Conservation (phyloP, 2,329 filamentous ascomycete species). For the Trichoderma asperellum region DNA sequence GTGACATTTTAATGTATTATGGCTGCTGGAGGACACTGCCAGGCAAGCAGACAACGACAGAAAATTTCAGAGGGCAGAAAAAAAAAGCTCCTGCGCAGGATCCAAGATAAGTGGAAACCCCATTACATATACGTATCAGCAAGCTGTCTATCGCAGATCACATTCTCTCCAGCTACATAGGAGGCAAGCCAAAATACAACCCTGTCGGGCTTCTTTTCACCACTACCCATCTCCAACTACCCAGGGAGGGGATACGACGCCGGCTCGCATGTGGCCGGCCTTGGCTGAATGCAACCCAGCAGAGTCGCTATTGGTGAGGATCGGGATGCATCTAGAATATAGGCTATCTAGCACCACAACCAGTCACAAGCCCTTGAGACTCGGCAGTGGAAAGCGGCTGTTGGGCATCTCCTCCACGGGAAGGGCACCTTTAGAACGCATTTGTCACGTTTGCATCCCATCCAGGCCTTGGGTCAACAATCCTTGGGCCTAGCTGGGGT, state of each 20-base stretch:
- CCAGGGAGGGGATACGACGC: not conserved
- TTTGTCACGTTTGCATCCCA: not conserved
- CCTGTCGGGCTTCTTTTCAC: not conserved
- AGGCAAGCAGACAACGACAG: not conserved
- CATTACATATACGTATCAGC: not conserved
- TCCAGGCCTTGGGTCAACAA: not conserved
- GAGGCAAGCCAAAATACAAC: not conserved
- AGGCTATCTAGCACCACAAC: not conserved
- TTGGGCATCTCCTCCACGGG: not conserved
- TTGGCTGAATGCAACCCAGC: not conserved
- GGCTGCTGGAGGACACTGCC: not conserved
- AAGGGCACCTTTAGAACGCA: not conserved
- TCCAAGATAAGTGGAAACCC: not conserved
- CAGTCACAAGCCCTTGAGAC: not conserved
- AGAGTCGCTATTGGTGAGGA: not conserved
- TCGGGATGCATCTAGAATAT: not conserved
- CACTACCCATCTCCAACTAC: not conserved
- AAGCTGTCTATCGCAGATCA: not conserved
- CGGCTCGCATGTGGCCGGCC: not conserved
- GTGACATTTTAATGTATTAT: not conserved
- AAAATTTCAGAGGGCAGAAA: not conserved
- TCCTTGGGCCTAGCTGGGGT: not conserved
- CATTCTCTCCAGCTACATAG: not conserved
- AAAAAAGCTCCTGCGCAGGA: not conserved
- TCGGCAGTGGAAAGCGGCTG: conserved; percentile 14